Evolutionary conservation across 75 land plant species (phyloP).

Genomic region (Adiantum capillusveneris): DNA sequence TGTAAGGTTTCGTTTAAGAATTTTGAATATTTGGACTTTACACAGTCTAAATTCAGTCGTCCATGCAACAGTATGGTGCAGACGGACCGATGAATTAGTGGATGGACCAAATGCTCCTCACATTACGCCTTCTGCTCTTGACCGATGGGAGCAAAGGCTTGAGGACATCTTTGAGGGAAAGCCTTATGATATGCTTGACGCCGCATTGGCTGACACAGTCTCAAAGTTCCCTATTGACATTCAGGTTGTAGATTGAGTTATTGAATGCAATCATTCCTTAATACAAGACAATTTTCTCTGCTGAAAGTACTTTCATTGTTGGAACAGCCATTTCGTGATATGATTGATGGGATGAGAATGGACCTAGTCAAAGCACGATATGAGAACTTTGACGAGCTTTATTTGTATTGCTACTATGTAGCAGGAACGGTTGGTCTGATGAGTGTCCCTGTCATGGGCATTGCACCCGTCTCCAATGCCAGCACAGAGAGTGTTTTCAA

Average conservation of each 20-base stretch:
- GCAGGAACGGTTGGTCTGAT: conserved; percentile 73
- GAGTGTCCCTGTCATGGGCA: conserved; percentile 79
- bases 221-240: conserved; percentile 69
- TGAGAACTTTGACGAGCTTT: conserved; percentile 62
- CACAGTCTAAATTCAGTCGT: not conserved
- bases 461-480: conserved; percentile 44
- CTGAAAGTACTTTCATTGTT: not conserved
- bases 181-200: conserved; percentile 89
- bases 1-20: not conserved
- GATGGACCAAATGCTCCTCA: conserved; percentile 82
- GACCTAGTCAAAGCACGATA: conserved; percentile 59
- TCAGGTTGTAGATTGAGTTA: conserved; percentile 37
- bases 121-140: conserved; percentile 68
- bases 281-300: not conserved
- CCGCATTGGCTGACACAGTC: conserved; percentile 75
- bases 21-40: not conserved
- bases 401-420: conserved; percentile 69
- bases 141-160: conserved; percentile 81
- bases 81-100: conserved; percentile 92
- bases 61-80: conserved; percentile 85
- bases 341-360: conserved; percentile 73
- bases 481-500: conserved; percentile 54
- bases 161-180: conserved; percentile 66
- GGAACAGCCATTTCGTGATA: conserved; percentile 63
- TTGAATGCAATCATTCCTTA: not conserved